Evolutionary conservation across 164 flowering plant genomes (phyloP).

Genomic region (Tetracentron sinense): DNA sequence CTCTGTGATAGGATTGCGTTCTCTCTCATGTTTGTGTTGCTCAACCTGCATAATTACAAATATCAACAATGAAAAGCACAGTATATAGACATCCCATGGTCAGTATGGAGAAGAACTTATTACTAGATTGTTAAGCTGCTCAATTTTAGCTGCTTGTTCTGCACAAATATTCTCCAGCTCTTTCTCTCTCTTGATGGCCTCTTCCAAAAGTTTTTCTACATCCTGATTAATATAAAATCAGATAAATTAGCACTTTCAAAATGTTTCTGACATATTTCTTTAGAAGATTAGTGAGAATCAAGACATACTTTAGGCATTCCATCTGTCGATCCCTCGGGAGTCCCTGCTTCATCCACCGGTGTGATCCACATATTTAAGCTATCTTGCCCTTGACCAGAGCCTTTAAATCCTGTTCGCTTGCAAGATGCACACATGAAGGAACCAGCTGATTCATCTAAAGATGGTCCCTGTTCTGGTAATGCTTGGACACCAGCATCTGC

Average conservation of each 20-base stretch:
- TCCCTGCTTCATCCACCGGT: constrained; percentile 27
- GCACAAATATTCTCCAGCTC: constrained; percentile 64
- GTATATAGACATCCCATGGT: neutral
- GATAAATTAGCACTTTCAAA: neutral
- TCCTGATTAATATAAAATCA: constrained; percentile 28
- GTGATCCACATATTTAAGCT: constrained; percentile 47
- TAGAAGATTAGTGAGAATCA: neutral
- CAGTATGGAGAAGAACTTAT: constrained; percentile 7
- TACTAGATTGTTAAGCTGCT: constrained; percentile 63
- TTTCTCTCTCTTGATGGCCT: constrained; percentile 33
- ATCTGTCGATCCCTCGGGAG: constrained; percentile 13
- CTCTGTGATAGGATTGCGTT: neutral
- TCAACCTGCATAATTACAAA: constrained; percentile 39
- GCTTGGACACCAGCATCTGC: constrained; percentile 50
- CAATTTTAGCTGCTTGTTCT: constrained; percentile 75
- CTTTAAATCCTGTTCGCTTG: constrained; percentile 24
- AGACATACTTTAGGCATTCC: constrained; percentile 27
- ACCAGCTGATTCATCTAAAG: constrained; percentile 21
- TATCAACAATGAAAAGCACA: neutral
- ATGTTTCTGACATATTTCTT: neutral
- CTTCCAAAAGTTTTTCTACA: constrained; percentile 22
- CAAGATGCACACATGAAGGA: constrained; percentile 62
- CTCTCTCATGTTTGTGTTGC: constrained; percentile 36
- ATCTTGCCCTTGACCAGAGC: constrained; percentile 34
- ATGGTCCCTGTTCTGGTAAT: constrained; percentile 22